Evolutionary conservation across 164 flowering plant species (phyloP).

Genomic region (Dillenia turbinata): DNA sequence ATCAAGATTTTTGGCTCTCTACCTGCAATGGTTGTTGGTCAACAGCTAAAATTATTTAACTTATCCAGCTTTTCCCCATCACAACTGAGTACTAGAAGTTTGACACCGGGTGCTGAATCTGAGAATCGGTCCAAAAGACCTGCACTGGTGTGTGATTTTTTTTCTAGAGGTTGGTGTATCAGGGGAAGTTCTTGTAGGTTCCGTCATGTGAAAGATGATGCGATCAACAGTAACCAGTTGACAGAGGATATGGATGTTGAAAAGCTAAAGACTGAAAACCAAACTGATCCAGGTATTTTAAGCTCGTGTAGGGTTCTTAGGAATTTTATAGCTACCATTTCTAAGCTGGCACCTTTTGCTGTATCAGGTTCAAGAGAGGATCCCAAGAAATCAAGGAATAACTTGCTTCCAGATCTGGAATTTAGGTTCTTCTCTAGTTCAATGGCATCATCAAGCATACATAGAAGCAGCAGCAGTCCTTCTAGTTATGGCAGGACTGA

Average conservation of each 20-base stretch:
- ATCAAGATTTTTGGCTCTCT: background rate
- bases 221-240: conserved; percentile 11
- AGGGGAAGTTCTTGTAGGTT: conserved; percentile 82
- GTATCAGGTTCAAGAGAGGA: conserved; percentile 35
- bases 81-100: conserved; percentile 35
- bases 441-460: conserved; percentile 9
- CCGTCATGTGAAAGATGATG: conserved; percentile 52
- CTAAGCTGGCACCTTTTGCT: conserved; percentile 24
- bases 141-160: conserved; percentile 58
- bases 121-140: conserved; percentile 46
- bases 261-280: conserved; percentile 20
- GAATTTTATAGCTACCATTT: conserved; percentile 1
- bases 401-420: conserved; percentile 12
- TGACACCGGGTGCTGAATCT: conserved; percentile 38
- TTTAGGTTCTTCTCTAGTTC: conserved; percentile 13
- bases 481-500: conserved; percentile 6
- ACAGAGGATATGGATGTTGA: conserved; percentile 19
- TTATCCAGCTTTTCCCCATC: conserved; percentile 52
- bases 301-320: background rate
- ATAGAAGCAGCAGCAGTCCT: conserved; percentile 5
- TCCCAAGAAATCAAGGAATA: conserved; percentile 12
- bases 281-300: conserved; percentile 45
- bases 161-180: conserved; percentile 89
- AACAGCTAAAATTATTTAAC: conserved; percentile 15
- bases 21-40: conserved; percentile 2